Evolutionary conservation across 805 yeast genomes (phyloP), one percentile per base, ranked within the genome.

Genomic region (Saturnispora zaruensis): DNA sequence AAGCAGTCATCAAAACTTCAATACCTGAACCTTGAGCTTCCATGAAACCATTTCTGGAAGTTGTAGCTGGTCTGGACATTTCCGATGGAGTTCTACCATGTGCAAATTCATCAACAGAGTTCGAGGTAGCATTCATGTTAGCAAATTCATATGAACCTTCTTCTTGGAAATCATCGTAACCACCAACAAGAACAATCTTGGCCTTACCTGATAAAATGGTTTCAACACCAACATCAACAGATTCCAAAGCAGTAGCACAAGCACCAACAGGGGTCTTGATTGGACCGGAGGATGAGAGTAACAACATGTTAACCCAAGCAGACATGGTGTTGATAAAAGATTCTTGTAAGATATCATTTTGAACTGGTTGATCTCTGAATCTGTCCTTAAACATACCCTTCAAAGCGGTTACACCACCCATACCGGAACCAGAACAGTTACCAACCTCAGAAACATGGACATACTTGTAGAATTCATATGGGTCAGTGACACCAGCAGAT

Each of bases 11-110:
- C 57, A 93, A 79, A 57, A 93, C 83, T 76, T 93, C 97, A 60
- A 87, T 85, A 81, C 99, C 99, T 48, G 98, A 81, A 77, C 99
- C 99, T 73, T 93, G 99, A 38, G 99, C 84, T 77, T 93, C 99
- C 98, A 93, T 93, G 77, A 93, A 93, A 61, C 99, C 99, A 60
- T 84, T 78, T 78, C 99, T 87, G 44, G 96, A 76, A 40, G 97
- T 84, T 48, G 99, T 90, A 49, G 97, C 79, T 51, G 99, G 99
- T 74, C 99, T 86, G 25, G 98, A 91, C 98, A 93, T 93, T 71
- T 93, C 99, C 52, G 84, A 76, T 59, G 99, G 98, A 47, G 97
- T 87, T 76, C 99, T 87, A 57, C 99, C 99, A 58, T 87, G 93
- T 45, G 79, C 96, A 59, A 84, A 75, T 73, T 93, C 99, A 53